Conservation (phyloP, 176 grass and related monocot species). For the Lolium rigidum region DNA sequence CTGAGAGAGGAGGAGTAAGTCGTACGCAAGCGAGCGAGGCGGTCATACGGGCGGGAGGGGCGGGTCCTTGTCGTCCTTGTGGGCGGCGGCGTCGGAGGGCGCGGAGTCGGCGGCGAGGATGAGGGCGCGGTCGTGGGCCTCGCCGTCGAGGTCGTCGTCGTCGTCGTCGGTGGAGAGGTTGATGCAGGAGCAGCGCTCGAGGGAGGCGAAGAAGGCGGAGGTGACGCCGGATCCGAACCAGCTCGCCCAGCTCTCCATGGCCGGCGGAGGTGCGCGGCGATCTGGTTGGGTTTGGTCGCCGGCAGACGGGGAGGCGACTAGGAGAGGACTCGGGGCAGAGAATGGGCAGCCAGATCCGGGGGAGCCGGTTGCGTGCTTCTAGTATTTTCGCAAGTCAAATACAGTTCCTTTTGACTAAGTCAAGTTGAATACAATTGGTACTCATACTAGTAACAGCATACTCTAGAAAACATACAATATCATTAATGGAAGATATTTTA, state of each 20-base stretch:
- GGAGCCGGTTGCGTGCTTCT: too few species aligned
- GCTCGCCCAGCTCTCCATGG: constrained; percentile 65
- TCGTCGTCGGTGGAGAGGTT: constrained; percentile 70
- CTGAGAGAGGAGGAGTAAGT: neutral
- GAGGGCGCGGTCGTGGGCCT: constrained; percentile 66
- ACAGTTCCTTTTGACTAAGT: too few species aligned
- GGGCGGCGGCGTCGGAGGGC: neutral
- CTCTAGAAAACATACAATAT: too few species aligned
- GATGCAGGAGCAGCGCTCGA: constrained; percentile 94
- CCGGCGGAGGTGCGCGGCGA: neutral
- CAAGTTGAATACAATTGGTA: too few species aligned
- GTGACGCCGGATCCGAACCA: constrained; percentile 64
- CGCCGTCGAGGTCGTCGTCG: constrained; percentile 41
- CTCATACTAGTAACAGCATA: too few species aligned
- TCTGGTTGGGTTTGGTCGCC: neutral
- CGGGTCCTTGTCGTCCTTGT: constrained; percentile 8
- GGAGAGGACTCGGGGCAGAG: neutral
- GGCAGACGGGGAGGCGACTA: neutral
- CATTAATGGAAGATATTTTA: too few species aligned
- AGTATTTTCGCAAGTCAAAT: too few species aligned
- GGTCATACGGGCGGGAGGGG: constrained; percentile 55
- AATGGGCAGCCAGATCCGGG: too few species aligned
- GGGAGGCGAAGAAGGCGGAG: constrained; percentile 87
- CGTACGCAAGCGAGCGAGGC: neutral
- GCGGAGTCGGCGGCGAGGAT: constrained; percentile 34